Evolutionary conservation across 208 protist genomes (phyloP), one percentile per base, ranked within the genome.

Genomic region (Novymonas esmeraldas): DNA sequence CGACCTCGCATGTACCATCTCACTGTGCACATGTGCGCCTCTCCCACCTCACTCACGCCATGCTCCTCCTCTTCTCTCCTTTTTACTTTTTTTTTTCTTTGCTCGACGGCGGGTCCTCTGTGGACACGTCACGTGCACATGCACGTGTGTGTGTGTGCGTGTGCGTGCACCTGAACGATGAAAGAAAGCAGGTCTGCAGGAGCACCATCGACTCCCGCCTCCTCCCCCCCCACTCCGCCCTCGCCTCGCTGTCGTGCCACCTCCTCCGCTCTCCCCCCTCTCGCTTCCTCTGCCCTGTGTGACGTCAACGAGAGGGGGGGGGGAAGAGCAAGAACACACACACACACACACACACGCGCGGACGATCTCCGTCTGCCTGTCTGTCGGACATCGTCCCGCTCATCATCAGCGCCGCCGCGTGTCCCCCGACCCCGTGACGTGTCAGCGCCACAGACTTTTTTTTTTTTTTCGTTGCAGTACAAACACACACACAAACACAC

Each of bases 51-150:
- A 10, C 11, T 44, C 39, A 9, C 10, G 1, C 39, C 39, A 44
- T 44, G 7, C 38, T 36, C 29, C 14, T 45, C 31, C 52, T 18
- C 28, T 33, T 31, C 22, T 33, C 22, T 31, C 1, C 38, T 22
- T 52, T 18, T 46, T 9, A 2, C 14, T 39, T 16, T 28, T 28
- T n/a, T 60, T 52, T 65, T 58, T 49, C 50, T 56, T 67, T 60
- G 20, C 22, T 33, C 28, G 46, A n/a, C 2, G 42, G 18, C 42
- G 42, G 18, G 42, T 20, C 22, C 18, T 24, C 18, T 48, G 42
- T 13, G 9, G 9, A 10, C 18, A n/a, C 18, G 42, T 20, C 42
- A 48, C 42, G 22, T 10, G 14, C 42, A 48, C 42, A 48, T 10
- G 16, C 42, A 13, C 22, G 18, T 10, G 16, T 13, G 16, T 24